Conservation (phyloP, 164 flowering plant species). For the Annona cherimola region DNA sequence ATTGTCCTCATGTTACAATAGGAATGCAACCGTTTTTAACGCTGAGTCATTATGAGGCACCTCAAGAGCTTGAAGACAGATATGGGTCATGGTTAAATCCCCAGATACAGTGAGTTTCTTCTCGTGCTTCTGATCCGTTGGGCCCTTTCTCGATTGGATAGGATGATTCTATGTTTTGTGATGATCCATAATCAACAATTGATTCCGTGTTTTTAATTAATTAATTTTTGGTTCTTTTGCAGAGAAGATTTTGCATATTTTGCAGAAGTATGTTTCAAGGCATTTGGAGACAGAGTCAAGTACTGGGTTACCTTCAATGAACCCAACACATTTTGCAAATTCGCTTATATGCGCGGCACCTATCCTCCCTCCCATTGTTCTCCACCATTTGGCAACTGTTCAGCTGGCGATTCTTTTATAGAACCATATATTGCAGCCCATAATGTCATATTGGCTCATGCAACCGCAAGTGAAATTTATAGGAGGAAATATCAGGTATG, state of each 20-base stretch:
- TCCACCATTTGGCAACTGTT: neutral
- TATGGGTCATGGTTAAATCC: constrained; percentile 13
- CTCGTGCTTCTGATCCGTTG: neutral
- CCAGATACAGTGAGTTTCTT: constrained; percentile 3
- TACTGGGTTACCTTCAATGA: constrained; percentile 11
- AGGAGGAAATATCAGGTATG: constrained; percentile 8
- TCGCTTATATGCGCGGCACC: neutral
- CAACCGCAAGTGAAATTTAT: constrained; percentile 7
- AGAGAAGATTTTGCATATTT: constrained; percentile 10
- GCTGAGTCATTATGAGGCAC: constrained; percentile 13
- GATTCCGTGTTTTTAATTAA: constrained; percentile 3
- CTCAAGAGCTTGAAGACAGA: constrained; percentile 16
- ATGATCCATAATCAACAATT: too few relatives aligned
- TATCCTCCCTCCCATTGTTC: constrained; percentile 10
- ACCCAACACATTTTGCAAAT: neutral
- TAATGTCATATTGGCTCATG: constrained; percentile 6
- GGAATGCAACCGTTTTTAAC: constrained; percentile 15
- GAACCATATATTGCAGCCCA: constrained; percentile 10
- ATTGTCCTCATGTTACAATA: neutral
- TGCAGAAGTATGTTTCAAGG: constrained; percentile 5
- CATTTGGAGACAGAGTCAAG: constrained; percentile 10
- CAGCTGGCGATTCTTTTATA: neutral
- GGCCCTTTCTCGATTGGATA: neutral
- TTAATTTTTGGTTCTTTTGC: neutral
- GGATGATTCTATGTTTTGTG: neutral